Base-by-base conservation (phyloP, 2,329 filamentous ascomycete species). In the Chalaropsis thielavioides region DNA sequence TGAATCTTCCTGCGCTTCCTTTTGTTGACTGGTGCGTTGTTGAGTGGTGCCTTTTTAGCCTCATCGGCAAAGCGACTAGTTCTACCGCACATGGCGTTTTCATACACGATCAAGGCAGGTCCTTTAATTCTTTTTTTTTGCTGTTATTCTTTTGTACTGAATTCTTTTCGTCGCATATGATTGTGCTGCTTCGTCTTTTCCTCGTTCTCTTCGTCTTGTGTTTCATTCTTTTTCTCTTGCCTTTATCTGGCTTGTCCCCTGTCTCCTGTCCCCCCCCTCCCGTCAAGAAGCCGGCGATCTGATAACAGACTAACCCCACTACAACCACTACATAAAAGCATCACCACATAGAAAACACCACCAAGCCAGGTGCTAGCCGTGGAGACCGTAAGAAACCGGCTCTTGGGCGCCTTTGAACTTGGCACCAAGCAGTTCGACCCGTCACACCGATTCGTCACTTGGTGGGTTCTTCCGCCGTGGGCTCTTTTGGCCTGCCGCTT, bases 401-500 rank as follows among this genome's bases (percentile, higher is more conserved):
- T 66, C 22, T 46, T 44, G 2, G 19, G 69, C 61, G 70, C 70
- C 51, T 77, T 80, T 69, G 70, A 71, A 64, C 76, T 80, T 61
- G 75, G 75, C 61, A 72, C 69, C 38, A 75, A 74, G 68, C 71
- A 73, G 40, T 83, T 77, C 76, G 81, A 83, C 71, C 79, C 80
- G 6, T 77, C 81, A 51, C 80, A 87, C 74, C 83, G 86, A 66
- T 91, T 88, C 75, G 83, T 85, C 73, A 94, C 89, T 17, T 95
- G 89, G 15, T 95, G 89, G 89, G 74, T 92, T 8, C 74, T 95
- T n/a, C 75, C 83, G 27, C 87, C 89, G 0, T 80, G 80, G 70
- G 70, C 80, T 1, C 79, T 92, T 60, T 85, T 83, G 69, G 75
- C 73, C 63, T 72, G 81, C 62, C 84, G 86, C 68, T 80, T 81